Evolutionary conservation across 345 rosid species (phyloP), one percentile per base, ranked within the genome.

Genomic region (Dovyalis caffra): DNA sequence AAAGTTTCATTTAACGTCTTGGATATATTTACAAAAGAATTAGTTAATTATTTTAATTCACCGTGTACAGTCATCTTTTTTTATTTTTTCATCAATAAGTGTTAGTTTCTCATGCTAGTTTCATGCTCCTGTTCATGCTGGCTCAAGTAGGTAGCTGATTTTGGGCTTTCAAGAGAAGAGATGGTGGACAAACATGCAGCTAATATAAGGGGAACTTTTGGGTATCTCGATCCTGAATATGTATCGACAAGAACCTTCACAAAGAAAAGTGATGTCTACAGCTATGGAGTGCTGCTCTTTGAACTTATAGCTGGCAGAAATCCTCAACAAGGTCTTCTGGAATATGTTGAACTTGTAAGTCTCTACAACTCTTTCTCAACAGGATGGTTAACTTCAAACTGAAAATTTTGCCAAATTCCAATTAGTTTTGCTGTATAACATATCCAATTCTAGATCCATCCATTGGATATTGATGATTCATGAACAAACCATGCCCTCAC

Each of bases 101-200:
- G 29, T 9, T 33, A 74, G 26, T 32, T 47, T 21, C 47, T 35
- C 43, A 31, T 67, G 23, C 35, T 35, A 58, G 16, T 32, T 29
- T 33, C 23, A 33, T 71, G 5, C 45, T 15, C 35, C 33, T 71
- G 53, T 60, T 57, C 51, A 40, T 68, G 45, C 53, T 57, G 82
- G 66, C 73, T 68, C 38, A 63, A 76, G 68, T 69, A 95, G 99
- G 98, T 95, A 21, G 96, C 99, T 78, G 99, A 95, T 83, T 93
- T 95, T 79, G 99, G 99, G 37, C 97, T 95, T 61, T 95, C 99
- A 65, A 90, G 98, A 82, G 99, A 93, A 87, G 99, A 93, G 83
- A 87, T 87, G 93, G 92, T 88, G 28, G 90, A 91, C 71, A 86
- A 81, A 70, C 89, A 92, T 53, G 94, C 89, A 6, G 99, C 90